Evolutionary conservation across 768 basidiomycete species (phyloP).

Genomic region (Macrolepiota fuliginosa): DNA sequence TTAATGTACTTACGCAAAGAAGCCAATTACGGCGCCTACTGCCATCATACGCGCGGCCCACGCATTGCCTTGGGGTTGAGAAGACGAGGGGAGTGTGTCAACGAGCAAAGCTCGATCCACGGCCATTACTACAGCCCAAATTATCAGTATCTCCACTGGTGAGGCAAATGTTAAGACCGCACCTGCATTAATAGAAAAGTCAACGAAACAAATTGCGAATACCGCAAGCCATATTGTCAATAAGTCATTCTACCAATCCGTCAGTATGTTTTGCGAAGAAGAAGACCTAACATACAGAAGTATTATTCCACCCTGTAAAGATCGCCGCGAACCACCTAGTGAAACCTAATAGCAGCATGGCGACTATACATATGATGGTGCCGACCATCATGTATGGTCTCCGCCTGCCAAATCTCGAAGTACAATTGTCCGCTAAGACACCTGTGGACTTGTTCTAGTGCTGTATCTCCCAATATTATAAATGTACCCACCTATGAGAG

Average conservation of each 20-base stretch:
- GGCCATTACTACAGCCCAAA: slow-evolving; percentile 61
- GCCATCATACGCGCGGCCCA: slow-evolving; percentile 96
- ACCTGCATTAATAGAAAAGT: slow-evolving; percentile 58
- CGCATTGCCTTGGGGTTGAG: slow-evolving; percentile 86
- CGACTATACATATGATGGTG: slow-evolving; percentile 58
- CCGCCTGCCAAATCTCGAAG: slow-evolving; percentile 79
- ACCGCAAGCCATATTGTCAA: slow-evolving; percentile 81
- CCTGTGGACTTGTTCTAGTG: slow-evolving; percentile 32
- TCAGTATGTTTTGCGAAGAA: not conserved
- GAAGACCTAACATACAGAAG: slow-evolving; percentile 23
- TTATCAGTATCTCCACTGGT: not conserved
- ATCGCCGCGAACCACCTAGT: slow-evolving; percentile 64
- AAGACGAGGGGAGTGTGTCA: slow-evolving; percentile 70
- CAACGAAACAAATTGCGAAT: slow-evolving; percentile 47
- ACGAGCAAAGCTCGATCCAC: slow-evolving; percentile 90
- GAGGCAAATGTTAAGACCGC: slow-evolving; percentile 3
- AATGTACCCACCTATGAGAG: slow-evolving; percentile 62
- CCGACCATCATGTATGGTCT: slow-evolving; percentile 83
- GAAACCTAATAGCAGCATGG: slow-evolving; percentile 84
- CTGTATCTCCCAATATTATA: not conserved
- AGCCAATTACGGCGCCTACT: slow-evolving; percentile 81
- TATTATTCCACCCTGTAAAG: slow-evolving; percentile 32
- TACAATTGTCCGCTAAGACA: slow-evolving; percentile 80
- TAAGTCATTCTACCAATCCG: slow-evolving; percentile 37
- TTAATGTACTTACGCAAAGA: slow-evolving; percentile 68